Evolutionary conservation across 2,329 filamentous ascomycete genomes (phyloP), one percentile per base, ranked within the genome.

Genomic region (Fusarium vanettenii): DNA sequence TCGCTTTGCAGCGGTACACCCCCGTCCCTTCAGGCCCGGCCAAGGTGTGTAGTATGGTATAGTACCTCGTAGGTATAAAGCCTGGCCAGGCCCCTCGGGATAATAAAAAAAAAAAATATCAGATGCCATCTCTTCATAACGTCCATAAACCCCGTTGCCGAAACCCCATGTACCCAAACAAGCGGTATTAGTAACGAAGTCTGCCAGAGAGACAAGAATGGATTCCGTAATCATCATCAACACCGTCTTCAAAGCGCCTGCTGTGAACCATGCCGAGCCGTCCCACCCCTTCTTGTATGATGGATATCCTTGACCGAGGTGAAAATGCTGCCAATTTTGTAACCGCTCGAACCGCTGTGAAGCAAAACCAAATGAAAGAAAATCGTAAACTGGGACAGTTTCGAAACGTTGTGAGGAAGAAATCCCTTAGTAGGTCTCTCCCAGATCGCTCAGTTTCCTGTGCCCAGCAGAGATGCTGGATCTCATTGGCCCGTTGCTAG

Each of bases 381-480:
- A 62, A 52, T 52, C 62, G 66, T 62, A 65, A 71, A 71, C 65
- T 70, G 66, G 66, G 45, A 68, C 33, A 61, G 57, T 52, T 62
- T 55, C 39, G 57, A 45, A 69, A 55, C 61, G 65, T 63, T 67
- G 5, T 48, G 35, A 29, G 35, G 60, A 69, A 48, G 63, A 33
- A 57, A 69, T 61, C 67, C 22, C 70, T 82, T 80, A 89, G 73
- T 89, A 90, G 10, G 88, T 89, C 84, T 90, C 88, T 65, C 88
- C 88, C 69, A 89, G 79, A 70, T 89, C 88, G 69, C 84, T 83
- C 66, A 89, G 76, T 72, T 83, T 87, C 76, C 82, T 83, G 55
- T 81, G 77, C 45, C 81, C 82, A 62, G 79, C 82, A 62, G 79
- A 79, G 31, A 79, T 78, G 67, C 79, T 81, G n/a, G 80, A 77